Evolutionary conservation across 495 filamentous ascomycete species (phyloP).

Genomic region (Clohesyomyces aquaticus): DNA sequence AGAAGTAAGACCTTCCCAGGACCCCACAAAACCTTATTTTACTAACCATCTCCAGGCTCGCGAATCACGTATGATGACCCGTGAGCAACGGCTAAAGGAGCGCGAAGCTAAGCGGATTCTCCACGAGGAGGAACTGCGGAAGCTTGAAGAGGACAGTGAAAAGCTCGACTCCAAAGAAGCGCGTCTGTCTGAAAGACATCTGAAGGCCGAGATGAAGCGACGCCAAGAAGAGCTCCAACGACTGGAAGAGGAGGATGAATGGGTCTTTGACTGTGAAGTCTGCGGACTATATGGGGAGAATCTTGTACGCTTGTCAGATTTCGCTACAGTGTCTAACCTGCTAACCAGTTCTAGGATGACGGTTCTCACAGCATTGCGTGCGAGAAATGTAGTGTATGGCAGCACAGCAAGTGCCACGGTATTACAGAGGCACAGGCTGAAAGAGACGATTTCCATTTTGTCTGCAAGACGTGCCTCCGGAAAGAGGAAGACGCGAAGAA

Average conservation of each 20-base stretch:
- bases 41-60: conserved; percentile 58
- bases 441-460: conserved; percentile 83
- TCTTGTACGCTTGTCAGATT: conserved; percentile 53
- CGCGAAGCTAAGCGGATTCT: conserved; percentile 77
- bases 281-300: conserved; percentile 89
- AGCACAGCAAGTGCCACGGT: conserved; percentile 88
- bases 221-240: conserved; percentile 73
- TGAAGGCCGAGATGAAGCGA: conserved; percentile 76
- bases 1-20: conserved; percentile 41
- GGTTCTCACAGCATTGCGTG: conserved; percentile 93
- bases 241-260: conserved; percentile 79
- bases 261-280: conserved; percentile 89
- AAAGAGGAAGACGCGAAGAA: conserved; percentile 65
- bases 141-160: conserved; percentile 76
- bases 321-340: conserved; percentile 9
- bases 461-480: conserved; percentile 77
- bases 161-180: conserved; percentile 64
- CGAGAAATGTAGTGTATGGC: conserved; percentile 94
- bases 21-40: not conserved
- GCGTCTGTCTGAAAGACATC: conserved; percentile 75
- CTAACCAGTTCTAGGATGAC: conserved; percentile 66
- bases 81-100: conserved; percentile 81
- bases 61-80: conserved; percentile 78
- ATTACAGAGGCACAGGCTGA: conserved; percentile 78
- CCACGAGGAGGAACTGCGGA: conserved; percentile 80